A percentile compares a stretch with the other conserved stretches of the same genome.
Conservation (phyloP, 1,139 yeast species). For the Blastobotrys raffinosifermentans region DNA sequence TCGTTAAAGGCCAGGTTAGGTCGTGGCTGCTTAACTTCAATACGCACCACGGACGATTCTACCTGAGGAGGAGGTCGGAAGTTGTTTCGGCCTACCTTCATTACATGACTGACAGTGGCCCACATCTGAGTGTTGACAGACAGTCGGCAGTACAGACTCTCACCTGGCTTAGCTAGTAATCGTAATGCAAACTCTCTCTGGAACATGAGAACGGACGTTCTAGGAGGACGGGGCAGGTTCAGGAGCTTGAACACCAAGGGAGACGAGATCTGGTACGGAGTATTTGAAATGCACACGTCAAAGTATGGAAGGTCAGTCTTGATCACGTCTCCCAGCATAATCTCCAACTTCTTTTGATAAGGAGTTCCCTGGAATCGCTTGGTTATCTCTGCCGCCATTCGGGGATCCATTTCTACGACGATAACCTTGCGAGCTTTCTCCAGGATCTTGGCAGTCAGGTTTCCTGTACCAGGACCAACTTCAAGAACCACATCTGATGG, state of each 20-base stretch:
- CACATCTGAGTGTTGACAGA: constrained; percentile 98
- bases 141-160: constrained; percentile 80
- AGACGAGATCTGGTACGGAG: constrained; percentile 96
- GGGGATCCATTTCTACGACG: constrained; percentile 97
- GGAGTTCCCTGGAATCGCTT: constrained; percentile 98
- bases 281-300: constrained; percentile 92
- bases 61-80: constrained; percentile 99
- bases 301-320: constrained; percentile 92
- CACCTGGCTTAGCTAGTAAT: constrained; percentile 93
- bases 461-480: constrained; percentile 99
- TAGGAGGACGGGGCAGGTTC: constrained; percentile 88
- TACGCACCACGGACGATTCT: constrained; percentile 90
- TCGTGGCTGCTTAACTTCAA: constrained; percentile 85
- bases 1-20: constrained; percentile 89
- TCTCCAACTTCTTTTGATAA: constrained; percentile 82
- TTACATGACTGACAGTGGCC: constrained; percentile 96
- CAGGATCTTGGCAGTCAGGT: constrained; percentile 83
- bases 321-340: constrained; percentile 91
- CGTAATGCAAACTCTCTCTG: constrained; percentile 96
- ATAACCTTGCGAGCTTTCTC: constrained; percentile 89
- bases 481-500: constrained; percentile 92
- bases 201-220: constrained; percentile 94
- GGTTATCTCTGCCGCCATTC: constrained; percentile 98
- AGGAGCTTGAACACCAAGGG: constrained; percentile 90
- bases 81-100: constrained; percentile 96